phyloP scores from a whole-genome alignment of 352 stramenopile genomes.

The Pythium rhizo-oryzae region DNA sequence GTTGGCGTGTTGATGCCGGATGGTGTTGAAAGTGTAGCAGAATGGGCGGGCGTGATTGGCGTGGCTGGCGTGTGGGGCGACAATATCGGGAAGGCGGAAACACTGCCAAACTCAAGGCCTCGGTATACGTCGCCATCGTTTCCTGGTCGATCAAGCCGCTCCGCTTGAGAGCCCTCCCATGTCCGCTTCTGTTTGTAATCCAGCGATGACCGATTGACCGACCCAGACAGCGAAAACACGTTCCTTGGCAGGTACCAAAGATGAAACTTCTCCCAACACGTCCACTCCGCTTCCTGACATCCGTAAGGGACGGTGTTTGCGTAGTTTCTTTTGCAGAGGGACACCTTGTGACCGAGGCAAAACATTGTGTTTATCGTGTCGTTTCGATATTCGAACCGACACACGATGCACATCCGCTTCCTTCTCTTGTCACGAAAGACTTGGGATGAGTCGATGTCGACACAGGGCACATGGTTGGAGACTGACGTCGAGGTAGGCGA shows the following conservation, averaged over 20 bases:
- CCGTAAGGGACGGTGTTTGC: conserved; percentile 8
- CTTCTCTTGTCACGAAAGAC: conserved; percentile 11
- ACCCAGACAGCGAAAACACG: background rate
- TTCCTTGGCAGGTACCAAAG: conserved; percentile 1
- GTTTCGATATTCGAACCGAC: conserved; percentile 5
- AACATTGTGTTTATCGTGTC: background rate
- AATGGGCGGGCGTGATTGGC: no score
- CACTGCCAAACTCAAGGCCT: no score
- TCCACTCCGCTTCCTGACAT: conserved; percentile 13
- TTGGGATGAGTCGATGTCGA: background rate
- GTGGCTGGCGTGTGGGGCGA: no score
- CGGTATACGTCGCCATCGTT: background rate
- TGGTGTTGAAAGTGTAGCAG: no score
- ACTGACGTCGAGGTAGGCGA: no score
- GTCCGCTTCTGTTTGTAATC: conserved; percentile 8
- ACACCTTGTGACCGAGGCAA: conserved; percentile 7
- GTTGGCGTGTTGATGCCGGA: no score
- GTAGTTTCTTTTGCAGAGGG: conserved; percentile 7
- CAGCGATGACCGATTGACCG: background rate
- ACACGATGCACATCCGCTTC: conserved; percentile 7
- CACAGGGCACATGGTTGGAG: no score
- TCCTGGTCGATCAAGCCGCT: background rate
- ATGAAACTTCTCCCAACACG: conserved; percentile 11
- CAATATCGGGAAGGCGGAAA: no score
- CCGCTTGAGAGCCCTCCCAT: background rate